These are phyloP conservation scores for Peronospora tabacina DNA, from an alignment of 352 stramenopile species.

Conservation along the genomic window DNA sequence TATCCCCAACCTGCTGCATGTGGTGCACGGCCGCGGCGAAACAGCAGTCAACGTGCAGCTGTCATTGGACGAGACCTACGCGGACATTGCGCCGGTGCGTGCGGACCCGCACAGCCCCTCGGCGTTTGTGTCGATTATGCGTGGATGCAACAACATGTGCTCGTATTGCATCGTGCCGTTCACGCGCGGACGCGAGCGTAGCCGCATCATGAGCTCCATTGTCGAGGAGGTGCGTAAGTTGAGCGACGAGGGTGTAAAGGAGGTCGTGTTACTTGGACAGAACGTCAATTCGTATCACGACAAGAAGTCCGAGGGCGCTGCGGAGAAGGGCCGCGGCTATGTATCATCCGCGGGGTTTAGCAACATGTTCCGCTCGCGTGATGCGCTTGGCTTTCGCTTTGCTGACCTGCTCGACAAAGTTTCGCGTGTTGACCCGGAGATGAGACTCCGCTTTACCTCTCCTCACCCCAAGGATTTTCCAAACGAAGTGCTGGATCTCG, in stretches of 20 bases:
- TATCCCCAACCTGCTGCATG: conserved; percentile 90
- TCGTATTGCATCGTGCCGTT: conserved; percentile 99
- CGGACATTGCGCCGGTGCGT: conserved; percentile 94
- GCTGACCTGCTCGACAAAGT: conserved; percentile 94
- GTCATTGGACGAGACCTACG: conserved; percentile 97
- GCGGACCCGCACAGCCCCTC: conserved; percentile 74
- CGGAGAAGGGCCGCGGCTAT: conserved; percentile 63
- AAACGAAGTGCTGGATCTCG: conserved; percentile 85
- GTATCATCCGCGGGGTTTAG: conserved; percentile 89
- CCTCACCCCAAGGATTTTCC: conserved; percentile 99
- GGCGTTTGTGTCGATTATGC: conserved; percentile 98
- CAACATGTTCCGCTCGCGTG: conserved; percentile 90
- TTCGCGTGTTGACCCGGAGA: conserved; percentile 88
- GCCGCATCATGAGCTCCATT: conserved; percentile 88
- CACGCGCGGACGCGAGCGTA: conserved; percentile 94
- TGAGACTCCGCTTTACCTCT: conserved; percentile 98
- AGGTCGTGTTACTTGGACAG: conserved; percentile 98
- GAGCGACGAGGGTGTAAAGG: conserved; percentile 90
- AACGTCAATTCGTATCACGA: conserved; percentile 99
- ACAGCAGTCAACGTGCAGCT: conserved; percentile 93
- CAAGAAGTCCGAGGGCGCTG: conserved; percentile 64
- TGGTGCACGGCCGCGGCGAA: conserved; percentile 66
- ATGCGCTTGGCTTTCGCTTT: conserved; percentile 92
- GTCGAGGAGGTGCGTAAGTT: conserved; percentile 90
- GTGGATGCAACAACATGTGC: conserved; percentile 99